Evolutionary conservation across 352 stramenopile species (phyloP).

Genomic region (Phytophthora tubulina): DNA sequence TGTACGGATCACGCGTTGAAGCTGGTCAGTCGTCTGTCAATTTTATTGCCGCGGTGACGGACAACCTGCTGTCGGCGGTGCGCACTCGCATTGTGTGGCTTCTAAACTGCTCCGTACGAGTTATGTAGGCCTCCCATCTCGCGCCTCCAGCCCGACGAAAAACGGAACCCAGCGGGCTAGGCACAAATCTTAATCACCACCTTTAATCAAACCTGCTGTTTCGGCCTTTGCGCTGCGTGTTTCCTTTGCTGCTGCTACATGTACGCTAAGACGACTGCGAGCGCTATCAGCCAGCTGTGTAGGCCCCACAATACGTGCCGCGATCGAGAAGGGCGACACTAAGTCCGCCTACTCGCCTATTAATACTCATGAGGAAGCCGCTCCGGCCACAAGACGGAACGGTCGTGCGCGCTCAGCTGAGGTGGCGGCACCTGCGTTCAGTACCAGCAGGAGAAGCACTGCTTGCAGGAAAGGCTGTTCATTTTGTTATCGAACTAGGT

Average conservation of each 20-base stretch:
- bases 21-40: conserved; percentile 8
- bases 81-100: conserved; percentile 11
- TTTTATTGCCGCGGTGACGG: conserved; percentile 24
- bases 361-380: not conserved
- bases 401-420: not conserved
- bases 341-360: not conserved
- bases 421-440: not conserved
- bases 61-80: not conserved
- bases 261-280: not conserved
- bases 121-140: conserved; percentile 30
- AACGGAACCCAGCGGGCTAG: conserved; percentile 29
- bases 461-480: no score
- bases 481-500: not conserved
- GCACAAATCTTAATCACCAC: conserved; percentile 24
- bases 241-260: not conserved
- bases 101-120: conserved; percentile 4
- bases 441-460: not conserved
- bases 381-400: not conserved
- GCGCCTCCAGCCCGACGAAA: conserved; percentile 12
- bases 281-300: not conserved
- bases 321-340: not conserved
- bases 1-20: conserved; percentile 27
- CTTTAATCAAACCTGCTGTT: conserved; percentile 20
- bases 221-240: not conserved
- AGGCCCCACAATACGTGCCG: not conserved